Conservation (phyloP, 208 protist species). For the Naegleria lovaniensis region DNA sequence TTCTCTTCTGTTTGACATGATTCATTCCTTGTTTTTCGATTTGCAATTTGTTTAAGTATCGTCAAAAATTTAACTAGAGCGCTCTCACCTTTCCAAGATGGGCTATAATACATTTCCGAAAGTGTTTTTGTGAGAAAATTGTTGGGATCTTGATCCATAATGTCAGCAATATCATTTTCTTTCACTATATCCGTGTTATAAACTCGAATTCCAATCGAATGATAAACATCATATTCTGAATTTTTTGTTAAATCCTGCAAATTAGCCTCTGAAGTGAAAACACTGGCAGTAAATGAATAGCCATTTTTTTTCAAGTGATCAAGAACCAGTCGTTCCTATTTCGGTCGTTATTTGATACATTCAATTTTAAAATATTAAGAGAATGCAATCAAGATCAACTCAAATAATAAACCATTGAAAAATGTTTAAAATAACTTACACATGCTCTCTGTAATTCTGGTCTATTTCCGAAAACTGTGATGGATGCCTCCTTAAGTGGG, state of each 20-base stretch:
- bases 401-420: no score
- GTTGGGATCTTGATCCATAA: not conserved
- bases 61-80: not conserved
- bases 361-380: no score
- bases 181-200: not conserved
- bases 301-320: constrained; percentile 1
- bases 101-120: not conserved
- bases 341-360: no score
- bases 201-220: not conserved
- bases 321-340: not conserved
- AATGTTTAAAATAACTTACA: not conserved
- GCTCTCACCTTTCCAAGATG: not conserved
- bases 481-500: not conserved
- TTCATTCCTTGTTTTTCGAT: not conserved
- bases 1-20: not conserved
- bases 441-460: not conserved
- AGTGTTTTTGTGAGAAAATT: not conserved
- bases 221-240: not conserved
- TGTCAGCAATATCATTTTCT: not conserved
- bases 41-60: not conserved
- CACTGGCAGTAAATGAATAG: not conserved
- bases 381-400: no score
- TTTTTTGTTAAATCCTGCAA: not conserved
- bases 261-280: constrained; percentile 4
- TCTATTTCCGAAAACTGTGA: not conserved